Conservation (phyloP, 2,329 filamentous ascomycete species). For the Colletotrichum sansevieriae region DNA sequence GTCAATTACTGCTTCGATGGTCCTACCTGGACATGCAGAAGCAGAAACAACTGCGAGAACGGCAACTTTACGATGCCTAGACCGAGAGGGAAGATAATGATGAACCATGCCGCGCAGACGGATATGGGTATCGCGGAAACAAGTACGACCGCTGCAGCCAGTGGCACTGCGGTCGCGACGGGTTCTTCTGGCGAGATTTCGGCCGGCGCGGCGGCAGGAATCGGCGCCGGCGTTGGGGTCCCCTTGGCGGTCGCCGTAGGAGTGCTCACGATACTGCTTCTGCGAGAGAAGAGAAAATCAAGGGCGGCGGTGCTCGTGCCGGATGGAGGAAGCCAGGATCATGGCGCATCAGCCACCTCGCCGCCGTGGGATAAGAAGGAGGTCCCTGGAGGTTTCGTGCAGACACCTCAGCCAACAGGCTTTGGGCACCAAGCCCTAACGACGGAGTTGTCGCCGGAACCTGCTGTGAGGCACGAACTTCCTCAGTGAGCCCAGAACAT, state of each 20-base stretch:
- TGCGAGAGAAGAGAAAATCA: slow-evolving; percentile 34
- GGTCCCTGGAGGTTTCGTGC: neutral
- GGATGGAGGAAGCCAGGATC: neutral
- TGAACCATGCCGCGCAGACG: neutral
- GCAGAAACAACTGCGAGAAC: neutral
- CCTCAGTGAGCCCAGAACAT: slow-evolving; percentile 4
- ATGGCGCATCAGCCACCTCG: neutral
- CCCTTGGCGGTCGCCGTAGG: slow-evolving; percentile 29
- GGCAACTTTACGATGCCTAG: slow-evolving; percentile 10
- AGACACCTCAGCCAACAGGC: neutral
- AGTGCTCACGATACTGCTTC: slow-evolving; percentile 22
- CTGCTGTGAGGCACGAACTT: slow-evolving; percentile 3
- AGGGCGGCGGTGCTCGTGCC: neutral
- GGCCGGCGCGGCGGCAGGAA: slow-evolving; percentile 28
- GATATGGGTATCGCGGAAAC: slow-evolving; percentile 3
- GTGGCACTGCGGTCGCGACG: neutral
- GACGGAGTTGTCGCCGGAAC: slow-evolving; percentile 4
- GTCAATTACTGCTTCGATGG: slow-evolving; percentile 10
- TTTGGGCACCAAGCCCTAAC: neutral
- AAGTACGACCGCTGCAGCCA: neutral
- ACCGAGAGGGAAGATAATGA: neutral
- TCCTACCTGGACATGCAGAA: neutral
- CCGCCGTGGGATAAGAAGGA: neutral
- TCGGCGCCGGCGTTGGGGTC: slow-evolving; percentile 32
- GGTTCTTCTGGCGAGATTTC: neutral